phyloP scores from a whole-genome alignment of 108 stramenopile species.

The Asterionellopsis glacialis region DNA sequence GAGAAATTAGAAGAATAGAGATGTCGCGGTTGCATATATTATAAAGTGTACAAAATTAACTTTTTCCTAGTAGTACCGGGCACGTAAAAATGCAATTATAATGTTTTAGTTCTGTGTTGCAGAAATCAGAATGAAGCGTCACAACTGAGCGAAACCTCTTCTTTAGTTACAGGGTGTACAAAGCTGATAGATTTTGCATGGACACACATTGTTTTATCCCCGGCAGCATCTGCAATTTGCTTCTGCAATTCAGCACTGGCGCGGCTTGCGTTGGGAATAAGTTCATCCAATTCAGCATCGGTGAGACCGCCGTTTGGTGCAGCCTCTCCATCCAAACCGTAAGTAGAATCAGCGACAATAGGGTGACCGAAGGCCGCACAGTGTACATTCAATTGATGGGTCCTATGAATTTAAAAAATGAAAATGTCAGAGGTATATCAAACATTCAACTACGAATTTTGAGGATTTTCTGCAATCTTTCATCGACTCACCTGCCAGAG shows the following conservation, averaged over 20 bases:
- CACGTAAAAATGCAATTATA: background rate
- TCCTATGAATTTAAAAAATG: no score
- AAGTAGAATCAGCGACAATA: constrained; percentile 79
- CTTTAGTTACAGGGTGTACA: constrained; percentile 62
- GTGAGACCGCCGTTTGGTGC: constrained; percentile 71
- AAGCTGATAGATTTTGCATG: constrained; percentile 79
- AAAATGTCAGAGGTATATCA: no score
- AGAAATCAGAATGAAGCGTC: constrained; percentile 55
- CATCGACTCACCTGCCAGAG: constrained; percentile 40
- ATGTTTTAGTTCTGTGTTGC: background rate
- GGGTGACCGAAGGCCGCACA: constrained; percentile 87
- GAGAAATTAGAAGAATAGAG: background rate
- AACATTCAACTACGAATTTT: no score
- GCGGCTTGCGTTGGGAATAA: constrained; percentile 34
- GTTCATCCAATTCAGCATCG: constrained; percentile 34
- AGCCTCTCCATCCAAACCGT: constrained; percentile 71
- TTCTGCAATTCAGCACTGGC: constrained; percentile 55
- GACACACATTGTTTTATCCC: constrained; percentile 54
- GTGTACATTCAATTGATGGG: constrained; percentile 87
- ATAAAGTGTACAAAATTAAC: constrained; percentile 2
- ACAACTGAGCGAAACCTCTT: constrained; percentile 44
- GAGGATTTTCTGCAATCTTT: no score
- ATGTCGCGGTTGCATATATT: background rate
- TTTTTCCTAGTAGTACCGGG: background rate
- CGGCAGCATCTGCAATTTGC: constrained; percentile 28